A percentile compares a stretch with the other conserved stretches of the same genome.
phyloP scores from a whole-genome alignment of 2,329 filamentous ascomycete species.

The Aspergillus fijiensis region DNA sequence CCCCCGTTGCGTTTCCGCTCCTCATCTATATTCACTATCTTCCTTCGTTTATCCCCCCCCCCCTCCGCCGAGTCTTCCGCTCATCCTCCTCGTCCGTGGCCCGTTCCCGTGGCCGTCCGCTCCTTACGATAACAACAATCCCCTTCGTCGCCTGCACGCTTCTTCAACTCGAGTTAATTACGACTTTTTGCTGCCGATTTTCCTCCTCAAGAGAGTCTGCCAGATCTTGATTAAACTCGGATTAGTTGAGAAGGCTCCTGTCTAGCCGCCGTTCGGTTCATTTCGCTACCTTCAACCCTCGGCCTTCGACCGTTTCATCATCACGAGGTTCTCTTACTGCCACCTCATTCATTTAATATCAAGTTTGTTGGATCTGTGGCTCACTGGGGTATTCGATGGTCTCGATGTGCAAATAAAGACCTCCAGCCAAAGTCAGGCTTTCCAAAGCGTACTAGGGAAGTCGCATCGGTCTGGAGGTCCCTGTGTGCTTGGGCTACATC shows the following conservation, averaged over 20 bases:
- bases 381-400: conserved; percentile 21
- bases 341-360: conserved; percentile 1
- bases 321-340: conserved; percentile 1
- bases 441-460: conserved; percentile 24
- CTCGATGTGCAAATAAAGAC: conserved; percentile 22
- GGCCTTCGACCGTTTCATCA: not conserved
- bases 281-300: conserved; percentile 5
- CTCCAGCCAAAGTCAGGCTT: conserved; percentile 30
- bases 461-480: conserved; percentile 30
- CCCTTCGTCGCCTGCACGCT: conserved; percentile 12
- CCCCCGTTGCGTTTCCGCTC: not conserved
- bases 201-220: not conserved
- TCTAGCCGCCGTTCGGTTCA: conserved; percentile 1
- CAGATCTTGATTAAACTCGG: not conserved
- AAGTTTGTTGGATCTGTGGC: conserved; percentile 5
- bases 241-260: not conserved
- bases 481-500: conserved; percentile 22
- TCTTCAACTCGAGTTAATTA: conserved; percentile 7
- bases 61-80: conserved; percentile 9
- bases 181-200: conserved; percentile 4
- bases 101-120: conserved; percentile 39
- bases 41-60: conserved; percentile 8
- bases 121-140: conserved; percentile 29
- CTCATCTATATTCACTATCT: conserved; percentile 5
- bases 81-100: conserved; percentile 19